Conservation (phyloP, 1,284 basidiomycete genomes). For the Schizopora paradoxa region DNA sequence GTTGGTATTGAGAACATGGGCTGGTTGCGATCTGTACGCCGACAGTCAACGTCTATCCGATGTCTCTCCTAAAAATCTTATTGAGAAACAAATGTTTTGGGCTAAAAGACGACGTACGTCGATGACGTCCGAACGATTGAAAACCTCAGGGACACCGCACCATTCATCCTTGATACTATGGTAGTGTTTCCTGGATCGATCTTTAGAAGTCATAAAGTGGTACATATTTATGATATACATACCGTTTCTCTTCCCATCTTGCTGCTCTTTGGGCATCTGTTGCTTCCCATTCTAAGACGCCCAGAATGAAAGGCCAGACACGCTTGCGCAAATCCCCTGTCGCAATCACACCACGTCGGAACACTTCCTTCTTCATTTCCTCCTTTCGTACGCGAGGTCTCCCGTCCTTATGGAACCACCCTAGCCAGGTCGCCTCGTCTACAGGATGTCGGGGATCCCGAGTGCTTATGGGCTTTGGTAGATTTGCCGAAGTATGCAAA, state of each 20-base stretch:
- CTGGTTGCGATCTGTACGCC: slow-evolving; percentile 92
- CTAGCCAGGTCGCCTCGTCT: slow-evolving; percentile 61
- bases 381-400: slow-evolving; percentile 57
- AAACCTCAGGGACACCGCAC: slow-evolving; percentile 77
- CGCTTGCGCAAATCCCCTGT: slow-evolving; percentile 52
- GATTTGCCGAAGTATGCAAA: slow-evolving; percentile 68
- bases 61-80: slow-evolving; percentile 59
- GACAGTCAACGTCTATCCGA: slow-evolving; percentile 92
- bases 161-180: slow-evolving; percentile 68
- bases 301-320: slow-evolving; percentile 90
- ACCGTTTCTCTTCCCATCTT: slow-evolving; percentile 65
- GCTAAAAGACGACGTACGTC: slow-evolving; percentile 41
- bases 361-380: slow-evolving; percentile 72
- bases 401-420: slow-evolving; percentile 71
- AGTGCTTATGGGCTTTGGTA: slow-evolving; percentile 71
- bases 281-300: slow-evolving; percentile 76
- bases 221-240: slow-evolving; percentile 20
- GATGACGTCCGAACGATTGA: slow-evolving; percentile 70
- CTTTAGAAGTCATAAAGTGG: background rate
- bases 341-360: slow-evolving; percentile 62
- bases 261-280: slow-evolving; percentile 49
- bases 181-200: slow-evolving; percentile 56
- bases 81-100: background rate
- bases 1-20: slow-evolving; percentile 69
- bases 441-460: slow-evolving; percentile 69